These are phyloP conservation scores for Stromatinia cepivora DNA, from an alignment of 2,329 filamentous ascomycete species.

Conservation along the genomic window DNA sequence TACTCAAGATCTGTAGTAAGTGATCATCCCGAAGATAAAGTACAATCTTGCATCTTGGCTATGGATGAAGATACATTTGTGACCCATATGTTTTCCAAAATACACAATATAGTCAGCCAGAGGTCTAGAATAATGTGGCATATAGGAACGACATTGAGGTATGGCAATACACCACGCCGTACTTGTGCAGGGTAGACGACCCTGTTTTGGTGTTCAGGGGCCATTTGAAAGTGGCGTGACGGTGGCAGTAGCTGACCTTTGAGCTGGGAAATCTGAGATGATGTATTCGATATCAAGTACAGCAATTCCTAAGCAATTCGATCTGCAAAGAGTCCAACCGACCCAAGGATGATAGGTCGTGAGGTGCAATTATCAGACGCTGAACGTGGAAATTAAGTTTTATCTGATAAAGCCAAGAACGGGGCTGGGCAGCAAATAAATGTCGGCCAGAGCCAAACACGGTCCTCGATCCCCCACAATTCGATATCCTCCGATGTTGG, in stretches of 20 bases:
- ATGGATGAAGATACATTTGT: neutral
- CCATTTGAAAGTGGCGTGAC: neutral
- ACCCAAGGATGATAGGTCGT: neutral
- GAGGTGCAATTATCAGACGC: neutral
- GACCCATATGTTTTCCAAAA: neutral
- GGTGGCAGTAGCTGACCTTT: neutral
- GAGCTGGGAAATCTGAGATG: too few relatives aligned
- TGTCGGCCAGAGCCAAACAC: neutral
- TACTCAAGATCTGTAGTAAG: neutral
- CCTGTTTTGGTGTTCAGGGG: neutral
- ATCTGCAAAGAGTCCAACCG: too few relatives aligned
- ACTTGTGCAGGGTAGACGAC: neutral
- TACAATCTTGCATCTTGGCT: neutral
- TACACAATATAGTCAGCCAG: too few relatives aligned
- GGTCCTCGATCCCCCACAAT: neutral
- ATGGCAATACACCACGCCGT: neutral
- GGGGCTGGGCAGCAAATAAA: neutral
- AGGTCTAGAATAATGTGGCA: neutral
- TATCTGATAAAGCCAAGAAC: neutral
- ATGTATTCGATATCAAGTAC: neutral
- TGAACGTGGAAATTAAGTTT: neutral
- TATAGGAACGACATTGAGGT: neutral
- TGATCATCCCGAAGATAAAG: neutral
- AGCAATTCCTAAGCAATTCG: neutral
- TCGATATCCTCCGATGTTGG: neutral